Percentiles rank a stretch among this genome's conserved stretches.
These are phyloP conservation scores for Aurantiochytrium sp. DNA, from an alignment of 108 stramenopile species.

Conservation along the genomic window DNA sequence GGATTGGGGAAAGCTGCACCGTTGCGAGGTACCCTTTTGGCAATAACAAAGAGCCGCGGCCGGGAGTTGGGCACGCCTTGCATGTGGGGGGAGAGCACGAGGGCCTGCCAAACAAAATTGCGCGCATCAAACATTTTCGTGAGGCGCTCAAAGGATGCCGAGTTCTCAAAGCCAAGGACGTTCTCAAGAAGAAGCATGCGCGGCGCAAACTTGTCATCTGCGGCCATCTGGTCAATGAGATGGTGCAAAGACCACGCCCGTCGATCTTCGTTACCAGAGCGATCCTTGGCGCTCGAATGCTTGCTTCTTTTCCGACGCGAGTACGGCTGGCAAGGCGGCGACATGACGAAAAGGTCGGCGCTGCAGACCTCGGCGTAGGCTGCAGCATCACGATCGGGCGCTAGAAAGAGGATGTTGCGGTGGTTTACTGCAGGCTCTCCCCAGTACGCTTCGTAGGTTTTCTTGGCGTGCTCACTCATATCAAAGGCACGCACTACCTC, in stretches of 20 bases:
- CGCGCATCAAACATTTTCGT: constrained; percentile 37
- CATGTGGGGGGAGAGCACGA: constrained; percentile 59
- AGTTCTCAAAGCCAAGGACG: constrained; percentile 74
- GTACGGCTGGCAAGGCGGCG: constrained; percentile 79
- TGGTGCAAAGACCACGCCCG: background rate
- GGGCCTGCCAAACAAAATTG: constrained; percentile 32
- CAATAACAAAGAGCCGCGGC: constrained; percentile 60
- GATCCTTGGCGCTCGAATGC: background rate
- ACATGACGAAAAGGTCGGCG: constrained; percentile 69
- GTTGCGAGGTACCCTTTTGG: background rate
- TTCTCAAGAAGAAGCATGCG: constrained; percentile 67
- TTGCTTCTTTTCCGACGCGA: constrained; percentile 36
- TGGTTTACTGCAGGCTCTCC: constrained; percentile 44
- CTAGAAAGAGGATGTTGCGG: background rate
- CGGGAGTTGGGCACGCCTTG: constrained; percentile 76
- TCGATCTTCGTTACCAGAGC: background rate
- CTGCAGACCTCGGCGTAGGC: constrained; percentile 19
- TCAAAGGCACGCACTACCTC: constrained; percentile 4
- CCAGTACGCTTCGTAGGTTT: constrained; percentile 25
- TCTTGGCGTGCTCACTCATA: background rate
- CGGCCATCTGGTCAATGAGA: background rate
- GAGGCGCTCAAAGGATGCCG: constrained; percentile 56
- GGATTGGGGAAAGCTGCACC: no score
- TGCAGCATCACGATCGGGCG: background rate
- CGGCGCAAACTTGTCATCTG: constrained; percentile 50